Percentiles rank a stretch among this genome's conserved stretches.
Conservation (phyloP, 176 grass and related monocot species). For the Triticum aestivum region IWGSC_CS_RefSeq_v2.1 NC_057814.1:207121177-207121676, state of each 20-base stretch:
- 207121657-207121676: background rate
- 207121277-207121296: slow-evolving; percentile 27
- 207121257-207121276: background rate
- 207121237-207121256: background rate
- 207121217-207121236: background rate
- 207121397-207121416: slow-evolving; percentile 46
- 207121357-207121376: slow-evolving; percentile 33
- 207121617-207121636: slow-evolving; percentile 2
- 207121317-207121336: background rate
- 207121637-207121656: background rate
- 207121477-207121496: slow-evolving; percentile 40
- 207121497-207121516: slow-evolving; percentile 59
- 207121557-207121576: slow-evolving; percentile 75
- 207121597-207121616: slow-evolving; percentile 7
- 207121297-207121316: slow-evolving; percentile 8
- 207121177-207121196: background rate
- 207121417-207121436: slow-evolving; percentile 9
- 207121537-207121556: slow-evolving; percentile 72
- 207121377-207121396: slow-evolving; percentile 58
- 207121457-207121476: slow-evolving; percentile 55
- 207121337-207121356: slow-evolving; percentile 32
- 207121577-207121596: slow-evolving; percentile 65
- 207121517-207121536: slow-evolving; percentile 53
- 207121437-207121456: slow-evolving; percentile 47
- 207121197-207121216: background rate